A percentile compares a stretch with the other conserved stretches of the same genome.
These are phyloP conservation scores for Vigna hirtella DNA, from an alignment of 306 rosid species.

Conservation along the genomic window DNA sequence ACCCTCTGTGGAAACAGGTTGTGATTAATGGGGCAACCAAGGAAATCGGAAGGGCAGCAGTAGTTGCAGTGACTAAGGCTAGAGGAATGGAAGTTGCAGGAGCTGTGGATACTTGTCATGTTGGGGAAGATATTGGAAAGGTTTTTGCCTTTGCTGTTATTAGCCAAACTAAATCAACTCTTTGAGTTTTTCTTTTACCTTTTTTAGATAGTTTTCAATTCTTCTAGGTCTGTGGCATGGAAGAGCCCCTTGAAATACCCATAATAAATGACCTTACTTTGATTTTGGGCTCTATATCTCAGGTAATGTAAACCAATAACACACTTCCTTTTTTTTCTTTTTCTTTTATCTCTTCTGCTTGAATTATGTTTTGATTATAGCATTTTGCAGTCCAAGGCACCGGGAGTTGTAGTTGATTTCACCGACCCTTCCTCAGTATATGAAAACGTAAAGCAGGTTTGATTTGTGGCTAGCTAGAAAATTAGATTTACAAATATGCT, in stretches of 20 bases:
- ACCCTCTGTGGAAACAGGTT: constrained; percentile 52
- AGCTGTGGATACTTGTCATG: constrained; percentile 51
- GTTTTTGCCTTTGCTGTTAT: constrained; percentile 34
- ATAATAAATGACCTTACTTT: constrained; percentile 82
- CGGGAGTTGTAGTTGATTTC: constrained; percentile 87
- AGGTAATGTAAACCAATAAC: constrained; percentile 54
- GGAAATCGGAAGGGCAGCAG: constrained; percentile 94
- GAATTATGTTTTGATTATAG: constrained; percentile 3
- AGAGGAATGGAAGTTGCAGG: constrained; percentile 65
- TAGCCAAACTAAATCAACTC: neutral
- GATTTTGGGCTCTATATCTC: constrained; percentile 96
- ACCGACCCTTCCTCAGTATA: constrained; percentile 85
- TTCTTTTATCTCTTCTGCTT: constrained; percentile 12
- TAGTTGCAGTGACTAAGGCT: constrained; percentile 78
- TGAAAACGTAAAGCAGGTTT: constrained; percentile 96
- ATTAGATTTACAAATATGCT: neutral
- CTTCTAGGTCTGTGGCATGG: constrained; percentile 80
- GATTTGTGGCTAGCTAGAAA: neutral
- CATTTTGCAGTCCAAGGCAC: constrained; percentile 69
- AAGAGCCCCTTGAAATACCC: constrained; percentile 90
- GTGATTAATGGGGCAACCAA: constrained; percentile 93
- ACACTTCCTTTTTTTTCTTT: neutral
- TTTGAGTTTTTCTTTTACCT: neutral
- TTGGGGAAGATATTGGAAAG: constrained; percentile 62
- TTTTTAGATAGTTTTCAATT: neutral